Conservation (phyloP, 169 alveolate species). For the Cryptosporidium ubiquitum region DNA sequence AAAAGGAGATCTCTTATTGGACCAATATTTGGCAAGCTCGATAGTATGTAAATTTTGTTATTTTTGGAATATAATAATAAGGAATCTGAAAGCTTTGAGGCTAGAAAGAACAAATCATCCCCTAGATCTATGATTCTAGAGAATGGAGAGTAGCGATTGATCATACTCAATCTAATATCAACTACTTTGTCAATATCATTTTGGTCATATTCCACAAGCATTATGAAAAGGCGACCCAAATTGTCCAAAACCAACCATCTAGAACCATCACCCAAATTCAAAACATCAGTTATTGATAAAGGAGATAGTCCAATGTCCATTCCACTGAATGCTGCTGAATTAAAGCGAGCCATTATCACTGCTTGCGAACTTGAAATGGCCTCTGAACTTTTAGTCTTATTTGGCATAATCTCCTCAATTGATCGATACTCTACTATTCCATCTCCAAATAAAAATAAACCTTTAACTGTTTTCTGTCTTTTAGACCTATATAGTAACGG, state of each 20-base stretch:
- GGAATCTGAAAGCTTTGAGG: constrained; percentile 56
- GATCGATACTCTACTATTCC: constrained; percentile 46
- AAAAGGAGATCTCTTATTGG: constrained; percentile 52
- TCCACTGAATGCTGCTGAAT: constrained; percentile 11
- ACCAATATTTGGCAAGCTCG: constrained; percentile 40
- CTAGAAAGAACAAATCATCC: constrained; percentile 24
- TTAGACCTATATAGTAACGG: constrained; percentile 28
- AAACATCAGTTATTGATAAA: constrained; percentile 16
- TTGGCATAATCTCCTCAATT: constrained; percentile 40
- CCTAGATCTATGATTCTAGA: constrained; percentile 23
- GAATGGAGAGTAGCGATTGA: constrained; percentile 54
- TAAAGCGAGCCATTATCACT: neutral
- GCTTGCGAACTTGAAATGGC: neutral
- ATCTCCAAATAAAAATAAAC: constrained; percentile 67
- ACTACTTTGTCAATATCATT: constrained; percentile 5
- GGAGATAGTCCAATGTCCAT: constrained; percentile 35
- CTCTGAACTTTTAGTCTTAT: neutral
- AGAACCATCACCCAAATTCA: constrained; percentile 16
- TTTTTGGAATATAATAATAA: constrained; percentile 7
- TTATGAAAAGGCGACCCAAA: constrained; percentile 51
- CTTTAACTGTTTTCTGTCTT: constrained; percentile 1
- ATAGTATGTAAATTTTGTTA: constrained; percentile 10
- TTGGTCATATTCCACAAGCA: constrained; percentile 21
- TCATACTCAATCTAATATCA: constrained; percentile 2
- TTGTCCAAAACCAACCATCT: constrained; percentile 62